Evolutionary conservation across 2,329 filamentous ascomycete genomes (phyloP).

Genomic region (Calonectria montana): DNA sequence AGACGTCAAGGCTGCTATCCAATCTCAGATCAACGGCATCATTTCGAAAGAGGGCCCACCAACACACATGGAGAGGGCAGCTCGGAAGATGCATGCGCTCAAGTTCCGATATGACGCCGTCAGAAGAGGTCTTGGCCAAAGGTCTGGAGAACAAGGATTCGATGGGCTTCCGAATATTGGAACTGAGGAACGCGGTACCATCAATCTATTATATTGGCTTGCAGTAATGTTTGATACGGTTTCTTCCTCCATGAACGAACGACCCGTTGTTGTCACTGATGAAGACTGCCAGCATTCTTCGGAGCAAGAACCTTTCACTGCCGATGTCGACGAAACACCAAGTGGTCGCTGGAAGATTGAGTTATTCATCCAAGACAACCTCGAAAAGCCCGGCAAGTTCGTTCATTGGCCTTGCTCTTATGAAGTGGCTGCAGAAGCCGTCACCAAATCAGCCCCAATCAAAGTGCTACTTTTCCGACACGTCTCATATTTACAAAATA

Average conservation of each 20-base stretch:
- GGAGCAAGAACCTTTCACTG: conserved; percentile 16
- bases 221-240: conserved; percentile 70
- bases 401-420: conserved; percentile 65
- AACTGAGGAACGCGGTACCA: conserved; percentile 52
- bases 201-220: conserved; percentile 68
- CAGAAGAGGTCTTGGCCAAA: conserved; percentile 25
- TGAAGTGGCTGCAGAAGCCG: conserved; percentile 56
- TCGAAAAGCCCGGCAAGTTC: conserved; percentile 29
- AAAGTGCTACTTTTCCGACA: conserved; percentile 41
- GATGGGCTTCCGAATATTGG: conserved; percentile 21
- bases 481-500: conserved; percentile 57
- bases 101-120: conserved; percentile 38
- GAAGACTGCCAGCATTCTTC: conserved; percentile 52
- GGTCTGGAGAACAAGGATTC: background rate
- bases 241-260: conserved; percentile 62
- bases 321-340: background rate
- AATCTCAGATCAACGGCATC: conserved; percentile 31
- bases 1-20: conserved; percentile 10
- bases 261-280: conserved; percentile 49
- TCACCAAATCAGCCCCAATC: conserved; percentile 63
- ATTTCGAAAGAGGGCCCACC: conserved; percentile 37
- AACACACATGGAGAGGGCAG: conserved; percentile 37
- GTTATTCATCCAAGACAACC: conserved; percentile 41
- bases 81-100: conserved; percentile 41
- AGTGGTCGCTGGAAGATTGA: conserved; percentile 38